Percentiles rank a stretch among this genome's conserved stretches.
Conservation (phyloP, 768 basidiomycete genomes). For the Mycena albidolilacea region DNA sequence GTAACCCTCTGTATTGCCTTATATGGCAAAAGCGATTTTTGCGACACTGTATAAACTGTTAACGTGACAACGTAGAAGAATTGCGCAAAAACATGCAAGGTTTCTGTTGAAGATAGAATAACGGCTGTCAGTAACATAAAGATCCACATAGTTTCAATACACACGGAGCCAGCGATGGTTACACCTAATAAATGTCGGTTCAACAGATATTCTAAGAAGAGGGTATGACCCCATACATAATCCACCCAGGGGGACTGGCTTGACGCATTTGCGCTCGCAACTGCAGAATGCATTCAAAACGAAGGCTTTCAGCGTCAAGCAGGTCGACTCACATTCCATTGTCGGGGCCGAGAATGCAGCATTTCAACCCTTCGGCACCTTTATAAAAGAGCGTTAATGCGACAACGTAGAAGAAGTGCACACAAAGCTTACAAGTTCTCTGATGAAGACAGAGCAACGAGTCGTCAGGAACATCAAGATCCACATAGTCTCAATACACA, state of each 20-base stretch:
- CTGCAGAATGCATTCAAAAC: background rate
- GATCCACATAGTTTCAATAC: conserved; percentile 7
- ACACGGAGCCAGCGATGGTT: conserved; percentile 13
- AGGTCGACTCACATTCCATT: no score
- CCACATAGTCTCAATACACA: conserved; percentile 6
- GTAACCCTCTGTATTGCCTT: no score
- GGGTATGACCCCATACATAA: background rate
- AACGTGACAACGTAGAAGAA: background rate
- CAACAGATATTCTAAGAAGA: background rate
- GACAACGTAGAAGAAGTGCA: background rate
- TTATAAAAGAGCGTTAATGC: background rate
- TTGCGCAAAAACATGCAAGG: conserved; percentile 8
- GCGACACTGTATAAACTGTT: background rate
- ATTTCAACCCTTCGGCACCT: background rate
- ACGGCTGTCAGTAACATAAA: conserved; percentile 9
- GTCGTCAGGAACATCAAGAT: conserved; percentile 7
- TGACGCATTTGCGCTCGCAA: background rate
- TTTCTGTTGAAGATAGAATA: conserved; percentile 5
- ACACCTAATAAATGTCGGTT: conserved; percentile 1
- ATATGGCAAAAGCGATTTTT: no score
- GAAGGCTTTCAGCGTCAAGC: background rate
- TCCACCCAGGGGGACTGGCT: no score
- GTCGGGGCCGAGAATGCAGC: no score
- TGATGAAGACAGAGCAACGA: conserved; percentile 3
- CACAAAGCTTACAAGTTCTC: conserved; percentile 9